These are phyloP conservation scores for Iris macrosiphon DNA, from an alignment of 106 monocot genomes.

Conservation along the genomic window DNA sequence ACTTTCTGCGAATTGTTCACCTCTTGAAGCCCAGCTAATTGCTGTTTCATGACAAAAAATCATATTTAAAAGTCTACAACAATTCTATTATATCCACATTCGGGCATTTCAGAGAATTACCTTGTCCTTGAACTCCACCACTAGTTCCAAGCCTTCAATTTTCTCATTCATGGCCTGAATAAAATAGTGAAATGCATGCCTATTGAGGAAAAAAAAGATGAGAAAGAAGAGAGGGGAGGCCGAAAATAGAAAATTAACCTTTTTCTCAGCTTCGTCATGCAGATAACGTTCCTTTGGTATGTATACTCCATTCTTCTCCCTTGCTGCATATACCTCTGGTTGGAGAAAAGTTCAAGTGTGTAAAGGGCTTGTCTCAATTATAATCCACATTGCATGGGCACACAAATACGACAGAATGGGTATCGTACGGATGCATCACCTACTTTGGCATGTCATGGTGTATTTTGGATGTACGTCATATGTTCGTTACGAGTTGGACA, in stretches of 20 bases:
- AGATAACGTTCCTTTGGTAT: slow-evolving; percentile 39
- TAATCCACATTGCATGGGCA: no score
- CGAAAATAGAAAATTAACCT: slow-evolving; percentile 10
- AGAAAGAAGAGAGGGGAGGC: not conserved
- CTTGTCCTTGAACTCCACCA: slow-evolving; percentile 54
- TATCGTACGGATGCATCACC: no score
- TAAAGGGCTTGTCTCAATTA: no score
- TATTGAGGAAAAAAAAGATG: not conserved
- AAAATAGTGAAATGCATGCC: not conserved
- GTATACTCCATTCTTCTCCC: slow-evolving; percentile 64
- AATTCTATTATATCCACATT: no score
- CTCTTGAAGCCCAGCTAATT: slow-evolving; percentile 43
- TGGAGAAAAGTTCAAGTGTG: no score
- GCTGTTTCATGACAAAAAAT: slow-evolving; percentile 30
- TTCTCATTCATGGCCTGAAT: slow-evolving; percentile 45
- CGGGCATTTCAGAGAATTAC: slow-evolving; percentile 20
- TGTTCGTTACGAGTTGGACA: no score
- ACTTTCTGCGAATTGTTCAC: slow-evolving; percentile 42
- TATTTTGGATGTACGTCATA: no score
- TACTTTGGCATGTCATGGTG: no score
- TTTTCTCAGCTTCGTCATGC: slow-evolving; percentile 43
- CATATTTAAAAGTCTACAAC: not conserved
- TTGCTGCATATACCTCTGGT: slow-evolving; percentile 53
- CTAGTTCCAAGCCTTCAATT: slow-evolving; percentile 38
- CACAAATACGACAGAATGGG: no score